A percentile compares a stretch with the other conserved stretches of the same genome.
phyloP scores from a whole-genome alignment of 2,329 filamentous ascomycete species.

The Fusarium redolens region DNA sequence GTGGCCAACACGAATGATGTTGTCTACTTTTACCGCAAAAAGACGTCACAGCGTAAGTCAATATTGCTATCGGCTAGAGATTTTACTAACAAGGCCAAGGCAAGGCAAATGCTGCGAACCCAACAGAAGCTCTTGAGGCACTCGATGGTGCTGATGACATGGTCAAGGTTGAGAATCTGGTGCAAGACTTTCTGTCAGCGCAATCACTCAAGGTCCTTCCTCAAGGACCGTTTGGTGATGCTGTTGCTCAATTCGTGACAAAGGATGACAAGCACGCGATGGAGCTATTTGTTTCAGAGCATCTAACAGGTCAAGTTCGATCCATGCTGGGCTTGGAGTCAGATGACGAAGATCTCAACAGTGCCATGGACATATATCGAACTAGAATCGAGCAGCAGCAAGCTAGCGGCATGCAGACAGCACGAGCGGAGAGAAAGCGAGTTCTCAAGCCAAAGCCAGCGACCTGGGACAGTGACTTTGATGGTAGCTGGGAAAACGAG shows the following conservation, averaged over 20 bases:
- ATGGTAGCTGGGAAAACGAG: conserved; percentile 87
- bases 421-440: conserved; percentile 51
- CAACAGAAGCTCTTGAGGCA: conserved; percentile 72
- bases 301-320: conserved; percentile 75
- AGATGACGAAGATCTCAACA: conserved; percentile 74
- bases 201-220: conserved; percentile 94
- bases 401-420: conserved; percentile 67
- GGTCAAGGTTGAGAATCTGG: conserved; percentile 88
- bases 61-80: neutral
- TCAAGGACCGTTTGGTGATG: conserved; percentile 91
- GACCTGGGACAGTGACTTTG: conserved; percentile 88
- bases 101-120: conserved; percentile 57
- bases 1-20: conserved; percentile 96
- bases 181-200: conserved; percentile 85
- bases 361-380: conserved; percentile 79
- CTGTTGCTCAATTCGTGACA: conserved; percentile 90
- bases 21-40: conserved; percentile 92
- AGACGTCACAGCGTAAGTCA: conserved; percentile 61
- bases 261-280: conserved; percentile 96
- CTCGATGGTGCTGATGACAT: conserved; percentile 67
- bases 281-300: conserved; percentile 81
- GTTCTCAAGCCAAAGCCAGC: conserved; percentile 79
- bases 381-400: conserved; percentile 78
- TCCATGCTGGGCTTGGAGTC: conserved; percentile 74
- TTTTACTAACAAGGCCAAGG: conserved; percentile 37